phyloP scores from a whole-genome alignment of 2,329 filamentous ascomycete genomes.

The Colletotrichum sp. region DNA sequence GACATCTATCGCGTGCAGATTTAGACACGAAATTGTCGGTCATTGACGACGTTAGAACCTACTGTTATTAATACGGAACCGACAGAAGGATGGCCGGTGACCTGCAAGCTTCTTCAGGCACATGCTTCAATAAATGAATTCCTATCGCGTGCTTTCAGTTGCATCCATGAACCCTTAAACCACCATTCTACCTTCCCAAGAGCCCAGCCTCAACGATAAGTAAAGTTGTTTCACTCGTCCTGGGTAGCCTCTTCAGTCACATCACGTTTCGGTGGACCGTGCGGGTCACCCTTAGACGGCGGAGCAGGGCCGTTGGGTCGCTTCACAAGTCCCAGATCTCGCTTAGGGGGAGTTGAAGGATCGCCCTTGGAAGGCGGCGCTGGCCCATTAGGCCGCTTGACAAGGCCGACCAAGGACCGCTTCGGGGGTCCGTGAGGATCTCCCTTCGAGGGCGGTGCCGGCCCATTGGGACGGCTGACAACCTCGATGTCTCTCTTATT shows the following conservation, averaged over 20 bases:
- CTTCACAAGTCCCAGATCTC: background rate
- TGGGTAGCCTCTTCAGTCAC: background rate
- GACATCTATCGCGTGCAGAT: background rate
- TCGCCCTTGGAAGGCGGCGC: background rate
- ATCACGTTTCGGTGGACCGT: background rate
- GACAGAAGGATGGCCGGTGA: accelerated
- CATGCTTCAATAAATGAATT: background rate
- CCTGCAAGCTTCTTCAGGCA: background rate
- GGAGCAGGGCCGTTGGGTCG: background rate
- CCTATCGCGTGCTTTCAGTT: background rate
- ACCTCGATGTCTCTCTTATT: background rate
- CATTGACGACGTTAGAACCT: background rate
- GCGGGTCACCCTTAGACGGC: background rate
- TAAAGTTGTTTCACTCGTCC: background rate
- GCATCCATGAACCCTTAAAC: accelerated
- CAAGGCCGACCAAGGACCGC: background rate
- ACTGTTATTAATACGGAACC: background rate
- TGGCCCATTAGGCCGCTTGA: background rate
- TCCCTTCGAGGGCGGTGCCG: background rate
- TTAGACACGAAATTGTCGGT: background rate
- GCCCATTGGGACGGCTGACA: background rate
- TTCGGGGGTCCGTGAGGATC: background rate
- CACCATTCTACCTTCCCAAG: accelerated
- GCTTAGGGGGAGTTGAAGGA: background rate
- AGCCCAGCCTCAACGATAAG: background rate